Conservation (phyloP, 2,329 filamentous ascomycete genomes). For the Arthrocladium fulminans region DNA sequence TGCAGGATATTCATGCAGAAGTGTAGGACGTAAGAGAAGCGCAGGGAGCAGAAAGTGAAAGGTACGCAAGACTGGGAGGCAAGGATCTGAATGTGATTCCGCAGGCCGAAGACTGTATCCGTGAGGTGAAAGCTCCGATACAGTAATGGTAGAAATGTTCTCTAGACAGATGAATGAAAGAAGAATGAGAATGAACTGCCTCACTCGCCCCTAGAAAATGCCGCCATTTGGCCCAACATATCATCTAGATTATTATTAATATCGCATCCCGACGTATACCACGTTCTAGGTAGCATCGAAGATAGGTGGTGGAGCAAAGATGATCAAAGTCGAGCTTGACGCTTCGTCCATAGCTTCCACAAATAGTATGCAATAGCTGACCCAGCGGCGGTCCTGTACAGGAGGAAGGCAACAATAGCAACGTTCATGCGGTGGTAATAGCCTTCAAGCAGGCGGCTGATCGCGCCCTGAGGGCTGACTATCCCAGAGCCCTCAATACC, state of each 20-base stretch:
- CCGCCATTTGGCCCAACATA: background rate
- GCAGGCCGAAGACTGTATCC: background rate
- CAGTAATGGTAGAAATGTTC: background rate
- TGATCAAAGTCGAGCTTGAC: slow-evolving; percentile 1
- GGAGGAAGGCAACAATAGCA: slow-evolving; percentile 33
- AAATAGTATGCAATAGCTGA: slow-evolving; percentile 14
- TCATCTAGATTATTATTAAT: too few relatives aligned
- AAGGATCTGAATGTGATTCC: background rate
- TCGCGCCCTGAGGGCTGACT: slow-evolving; percentile 30
- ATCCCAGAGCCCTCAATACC: slow-evolving; percentile 33
- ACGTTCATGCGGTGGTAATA: slow-evolving; percentile 34
- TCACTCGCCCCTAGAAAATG: background rate
- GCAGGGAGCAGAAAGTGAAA: background rate
- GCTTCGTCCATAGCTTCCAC: slow-evolving; percentile 15
- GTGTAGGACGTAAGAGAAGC: background rate
- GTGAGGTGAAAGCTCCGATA: background rate
- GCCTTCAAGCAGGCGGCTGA: slow-evolving; percentile 36
- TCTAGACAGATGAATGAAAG: background rate
- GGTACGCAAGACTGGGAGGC: background rate
- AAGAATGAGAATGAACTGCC: background rate
- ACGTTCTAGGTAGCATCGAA: too few relatives aligned
- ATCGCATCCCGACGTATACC: too few relatives aligned
- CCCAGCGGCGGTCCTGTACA: slow-evolving; percentile 29
- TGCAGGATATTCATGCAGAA: background rate
- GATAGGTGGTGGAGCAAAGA: background rate